phyloP scores from a whole-genome alignment of 805 yeast genomes.

The Ogataea wickerhamii region DNA sequence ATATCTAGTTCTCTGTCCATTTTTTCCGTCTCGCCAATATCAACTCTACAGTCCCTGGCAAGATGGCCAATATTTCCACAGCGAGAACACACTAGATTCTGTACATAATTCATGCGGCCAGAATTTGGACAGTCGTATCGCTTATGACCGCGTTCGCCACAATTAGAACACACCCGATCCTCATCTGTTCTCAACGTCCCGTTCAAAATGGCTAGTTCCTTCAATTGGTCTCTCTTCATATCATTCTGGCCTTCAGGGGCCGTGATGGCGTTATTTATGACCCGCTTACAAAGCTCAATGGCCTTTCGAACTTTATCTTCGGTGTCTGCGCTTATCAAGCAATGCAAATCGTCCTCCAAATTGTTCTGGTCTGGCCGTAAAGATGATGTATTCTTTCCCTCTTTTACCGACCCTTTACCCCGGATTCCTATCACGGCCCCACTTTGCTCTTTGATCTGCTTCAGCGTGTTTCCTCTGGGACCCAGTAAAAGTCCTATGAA shows the following conservation, averaged over 20 bases:
- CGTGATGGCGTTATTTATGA: conserved; percentile 77
- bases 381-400: conserved; percentile 63
- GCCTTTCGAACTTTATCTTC: conserved; percentile 77
- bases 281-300: conserved; percentile 63
- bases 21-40: conserved; percentile 18
- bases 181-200: conserved; percentile 84
- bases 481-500: conserved; percentile 90
- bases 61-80: conserved; percentile 87
- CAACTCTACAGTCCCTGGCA: conserved; percentile 75
- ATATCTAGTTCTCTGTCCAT: conserved; percentile 49
- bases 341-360: conserved; percentile 82
- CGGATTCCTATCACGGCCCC: conserved; percentile 90
- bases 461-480: conserved; percentile 90
- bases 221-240: conserved; percentile 80
- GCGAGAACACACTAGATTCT: conserved; percentile 59
- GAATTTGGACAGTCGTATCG: conserved; percentile 61
- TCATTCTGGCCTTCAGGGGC: conserved; percentile 95
- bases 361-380: conserved; percentile 48
- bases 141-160: conserved; percentile 66
- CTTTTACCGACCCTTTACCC: conserved; percentile 95
- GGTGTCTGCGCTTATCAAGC: conserved; percentile 78
- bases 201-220: conserved; percentile 89
- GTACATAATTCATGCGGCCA: conserved; percentile 42
- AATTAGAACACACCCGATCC: conserved; percentile 56
- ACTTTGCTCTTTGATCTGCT: conserved; percentile 73